Conservation (phyloP, 2,329 filamentous ascomycete species). For the Colletotrichum theobromicola region DNA sequence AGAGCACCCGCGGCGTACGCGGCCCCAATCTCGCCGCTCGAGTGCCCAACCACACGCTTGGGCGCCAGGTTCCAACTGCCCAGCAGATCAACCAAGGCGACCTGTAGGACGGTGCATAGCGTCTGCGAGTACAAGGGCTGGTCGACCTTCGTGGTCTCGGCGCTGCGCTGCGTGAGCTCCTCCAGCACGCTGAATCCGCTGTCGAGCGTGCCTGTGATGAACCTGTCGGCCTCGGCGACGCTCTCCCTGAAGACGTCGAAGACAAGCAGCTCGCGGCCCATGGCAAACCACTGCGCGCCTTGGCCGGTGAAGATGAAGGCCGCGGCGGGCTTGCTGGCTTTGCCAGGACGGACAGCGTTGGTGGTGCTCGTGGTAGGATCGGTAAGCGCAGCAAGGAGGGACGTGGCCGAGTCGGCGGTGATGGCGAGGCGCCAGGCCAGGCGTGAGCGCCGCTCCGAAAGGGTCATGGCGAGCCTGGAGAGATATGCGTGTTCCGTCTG, state of each 20-base stretch:
- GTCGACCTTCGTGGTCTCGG: constrained; percentile 19
- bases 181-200: constrained; percentile 25
- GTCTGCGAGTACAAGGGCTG: constrained; percentile 33
- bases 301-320: constrained; percentile 30
- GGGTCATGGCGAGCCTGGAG: not conserved
- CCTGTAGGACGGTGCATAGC: constrained; percentile 33
- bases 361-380: not conserved
- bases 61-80: constrained; percentile 35
- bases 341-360: not conserved
- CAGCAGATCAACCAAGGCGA: constrained; percentile 32
- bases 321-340: constrained; percentile 29
- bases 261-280: constrained; percentile 30
- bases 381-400: not conserved
- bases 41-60: constrained; percentile 48
- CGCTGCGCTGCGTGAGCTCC: constrained; percentile 31
- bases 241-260: constrained; percentile 39
- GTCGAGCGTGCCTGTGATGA: constrained; percentile 29
- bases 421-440: not conserved
- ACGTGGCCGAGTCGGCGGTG: not conserved
- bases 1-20: constrained; percentile 51
- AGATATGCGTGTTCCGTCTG: not conserved
- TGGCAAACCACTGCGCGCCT: constrained; percentile 28
- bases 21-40: constrained; percentile 54
- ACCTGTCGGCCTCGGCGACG: not conserved
- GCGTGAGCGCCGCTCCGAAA: not conserved